phyloP scores from a whole-genome alignment of 2,329 filamentous ascomycete species.

The Sporothrix euskadiensis region DNA sequence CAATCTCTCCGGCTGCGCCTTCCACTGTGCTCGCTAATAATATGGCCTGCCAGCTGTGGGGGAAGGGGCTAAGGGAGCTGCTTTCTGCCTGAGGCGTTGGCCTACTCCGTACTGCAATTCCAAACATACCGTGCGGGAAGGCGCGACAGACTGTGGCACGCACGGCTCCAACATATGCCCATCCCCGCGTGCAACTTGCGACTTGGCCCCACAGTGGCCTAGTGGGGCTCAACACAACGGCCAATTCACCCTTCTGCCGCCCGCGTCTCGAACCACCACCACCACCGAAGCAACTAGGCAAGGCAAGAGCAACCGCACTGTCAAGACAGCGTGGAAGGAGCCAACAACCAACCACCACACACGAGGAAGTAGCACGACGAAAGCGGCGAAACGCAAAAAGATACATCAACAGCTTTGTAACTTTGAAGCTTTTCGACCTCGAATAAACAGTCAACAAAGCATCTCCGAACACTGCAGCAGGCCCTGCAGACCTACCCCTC shows the following conservation, averaged over 20 bases:
- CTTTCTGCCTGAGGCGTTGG: constrained; percentile 17
- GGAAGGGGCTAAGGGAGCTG: not conserved
- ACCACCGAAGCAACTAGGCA: not conserved
- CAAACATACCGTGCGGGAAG: not conserved
- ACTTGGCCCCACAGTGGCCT: constrained; percentile 12
- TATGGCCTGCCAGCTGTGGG: not conserved
- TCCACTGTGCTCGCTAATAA: not conserved
- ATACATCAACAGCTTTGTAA: not conserved
- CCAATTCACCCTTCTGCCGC: constrained; percentile 13
- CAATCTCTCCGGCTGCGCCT: not conserved
- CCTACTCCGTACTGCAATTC: not conserved
- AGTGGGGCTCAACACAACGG: constrained; percentile 16
- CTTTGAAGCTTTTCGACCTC: not conserved
- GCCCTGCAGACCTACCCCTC: constrained; percentile 6
- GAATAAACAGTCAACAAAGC: not conserved
- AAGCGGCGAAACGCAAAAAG: not conserved
- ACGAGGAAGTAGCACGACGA: not conserved
- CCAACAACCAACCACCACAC: not conserved
- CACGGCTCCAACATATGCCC: not conserved
- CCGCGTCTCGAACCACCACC: constrained; percentile 16
- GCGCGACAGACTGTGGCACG: not conserved
- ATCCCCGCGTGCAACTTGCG: constrained; percentile 14
- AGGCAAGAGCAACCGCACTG: not conserved
- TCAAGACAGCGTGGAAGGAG: not conserved
- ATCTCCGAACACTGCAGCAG: constrained; percentile 17